Conservation (phyloP, 768 basidiomycete species). For the Heimioporus sp. region DNA sequence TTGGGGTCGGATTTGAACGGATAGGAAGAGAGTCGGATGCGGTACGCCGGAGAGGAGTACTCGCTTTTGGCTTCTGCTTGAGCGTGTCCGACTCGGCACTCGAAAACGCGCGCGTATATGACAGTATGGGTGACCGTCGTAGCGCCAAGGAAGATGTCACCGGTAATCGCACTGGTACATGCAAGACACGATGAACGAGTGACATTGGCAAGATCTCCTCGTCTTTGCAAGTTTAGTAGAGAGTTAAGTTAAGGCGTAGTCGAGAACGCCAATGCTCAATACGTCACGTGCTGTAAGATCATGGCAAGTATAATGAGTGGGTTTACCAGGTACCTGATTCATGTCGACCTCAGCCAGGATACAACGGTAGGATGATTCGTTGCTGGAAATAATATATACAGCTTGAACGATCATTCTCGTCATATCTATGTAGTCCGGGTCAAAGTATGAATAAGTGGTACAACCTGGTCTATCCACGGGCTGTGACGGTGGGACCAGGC, state of each 20-base stretch:
- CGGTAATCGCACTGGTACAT: background rate
- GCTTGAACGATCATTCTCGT: background rate
- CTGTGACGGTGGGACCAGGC: background rate
- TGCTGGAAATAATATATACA: conserved; percentile 6
- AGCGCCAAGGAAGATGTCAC: background rate
- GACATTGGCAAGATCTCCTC: conserved; percentile 11
- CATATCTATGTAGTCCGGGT: conserved; percentile 2
- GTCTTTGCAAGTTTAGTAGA: no score
- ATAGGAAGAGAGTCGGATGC: conserved; percentile 86
- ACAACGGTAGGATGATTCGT: background rate
- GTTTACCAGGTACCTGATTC: no score
- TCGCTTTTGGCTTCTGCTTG: conserved; percentile 77
- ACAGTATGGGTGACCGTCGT: background rate
- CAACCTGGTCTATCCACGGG: conserved; percentile 6
- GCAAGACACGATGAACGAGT: conserved; percentile 9
- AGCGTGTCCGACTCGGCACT: conserved; percentile 14
- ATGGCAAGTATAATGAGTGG: no score
- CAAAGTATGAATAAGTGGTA: background rate
- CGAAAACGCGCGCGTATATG: conserved; percentile 14
- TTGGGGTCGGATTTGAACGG: conserved; percentile 82
- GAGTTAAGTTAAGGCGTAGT: no score
- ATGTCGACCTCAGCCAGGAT: background rate
- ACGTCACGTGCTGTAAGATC: no score
- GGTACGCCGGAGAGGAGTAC: conserved; percentile 76
- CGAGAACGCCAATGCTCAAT: no score